Base-by-base conservation (phyloP, 2,329 filamentous ascomycete genomes). In the Colletotrichum echinochloae region DNA sequence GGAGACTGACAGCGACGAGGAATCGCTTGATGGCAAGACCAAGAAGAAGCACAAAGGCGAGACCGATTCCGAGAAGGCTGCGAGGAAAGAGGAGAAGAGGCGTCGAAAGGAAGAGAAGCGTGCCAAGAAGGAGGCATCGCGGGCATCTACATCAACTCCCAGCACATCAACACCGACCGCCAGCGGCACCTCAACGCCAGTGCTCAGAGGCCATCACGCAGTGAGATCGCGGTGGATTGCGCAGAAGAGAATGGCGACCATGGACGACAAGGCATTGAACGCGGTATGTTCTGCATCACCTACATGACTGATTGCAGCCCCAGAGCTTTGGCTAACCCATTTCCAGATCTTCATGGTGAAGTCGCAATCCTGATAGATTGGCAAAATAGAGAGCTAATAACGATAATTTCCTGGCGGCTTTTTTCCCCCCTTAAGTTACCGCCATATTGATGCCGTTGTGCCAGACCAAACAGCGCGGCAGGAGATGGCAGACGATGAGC, bases 201-300 rank as follows among this genome's bases (percentile, higher is more conserved):
- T 73, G 18, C 68, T 83, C 79, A 71, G 81, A 81, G 89, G 87
- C 59, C 88, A 94, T 73, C 93, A 95, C 78, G 88, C 92, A 65
- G 89, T 95, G 56, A 86, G 95, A 73, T 90, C 93, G 74, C 88
- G 94, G 71, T 94, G 95, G 80, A 97, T 98, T 76, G 92, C 92
- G 66, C 93, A 96, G 76, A 98, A 98, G 85, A 91, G 90, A 76
- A 89, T 91, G 83, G 94, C 95, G 2, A 88, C 94, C 69, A 88
- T 94, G 83, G 93, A 98, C 79, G 87, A 91, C 59, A 90, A 92
- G 77, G 93, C 94, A 18, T 82, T 98, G 77, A 95, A 95, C 79
- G 94, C 98, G 90, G 93, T 95, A 83, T 80, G 84, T 73, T 39
- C 20, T 46, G 44, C 3, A 46, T n/a, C 44, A 46, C 20, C 28